Base-by-base conservation (phyloP, 2,329 filamentous ascomycete genomes). In the Ceratocystis harringtonii region DNA sequence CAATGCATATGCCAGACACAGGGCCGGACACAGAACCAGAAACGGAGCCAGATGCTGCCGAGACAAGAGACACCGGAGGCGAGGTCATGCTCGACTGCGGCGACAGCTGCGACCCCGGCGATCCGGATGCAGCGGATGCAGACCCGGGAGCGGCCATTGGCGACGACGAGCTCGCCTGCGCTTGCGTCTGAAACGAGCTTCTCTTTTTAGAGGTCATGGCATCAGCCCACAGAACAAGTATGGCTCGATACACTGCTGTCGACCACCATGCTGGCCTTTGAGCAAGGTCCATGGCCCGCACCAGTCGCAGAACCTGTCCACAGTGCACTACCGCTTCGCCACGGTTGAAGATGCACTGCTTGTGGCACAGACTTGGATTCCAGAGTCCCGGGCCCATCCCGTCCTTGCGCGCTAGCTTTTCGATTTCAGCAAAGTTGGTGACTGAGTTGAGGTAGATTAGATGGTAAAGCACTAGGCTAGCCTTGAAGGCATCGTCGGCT, bases 261-360 rank as follows among this genome's bases (percentile, higher is more conserved):
- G 84, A 77, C 86, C 86, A 89, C 86, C 86, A 90, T 45, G 80
- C 81, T 5, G 86, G 86, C 25, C 84, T 80, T 2, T 81, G 77
- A 61, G 83, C 80, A 36, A 76, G 75, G 1, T 82, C 79, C 80
- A 89, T 87, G 15, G 76, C 75, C 5, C 81, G 77, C 48, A 88
- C 74, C 10, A 87, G 77, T 2, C 84, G 79, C 55, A 87, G 75
- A 2, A 88, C 80, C 73, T 89, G 86, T 0, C 85, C 85, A 68
- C 82, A 84, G 72, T 89, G 86, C 72, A 84, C 84, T 62, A 86
- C 75, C 22, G 84, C 81, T 70, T 88, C 83, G 69, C 84, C 81
- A 19, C 82, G 78, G 70, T 84, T 79, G 65, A 80, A 80, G 69
- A 89, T 81, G 75, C 84, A 87, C 62, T 80, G 80, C 73, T 82